A percentile compares a stretch with the other conserved stretches of the same genome.
These are phyloP conservation scores for Globisporangium solare DNA, from an alignment of 352 stramenopile species.

Conservation along the genomic window DNA sequence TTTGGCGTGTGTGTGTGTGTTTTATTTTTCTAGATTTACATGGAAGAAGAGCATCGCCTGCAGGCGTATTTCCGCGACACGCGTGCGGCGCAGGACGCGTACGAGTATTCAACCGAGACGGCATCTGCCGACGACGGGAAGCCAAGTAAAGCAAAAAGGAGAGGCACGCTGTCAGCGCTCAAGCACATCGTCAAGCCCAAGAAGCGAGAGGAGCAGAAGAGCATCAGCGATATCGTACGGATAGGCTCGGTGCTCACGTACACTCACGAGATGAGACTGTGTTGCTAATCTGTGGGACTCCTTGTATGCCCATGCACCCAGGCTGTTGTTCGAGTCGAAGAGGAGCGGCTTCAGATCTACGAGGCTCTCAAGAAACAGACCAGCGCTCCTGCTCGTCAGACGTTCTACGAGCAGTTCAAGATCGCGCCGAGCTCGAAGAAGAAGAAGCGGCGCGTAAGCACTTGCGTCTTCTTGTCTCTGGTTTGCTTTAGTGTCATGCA, in stretches of 20 bases:
- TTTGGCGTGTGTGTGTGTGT: background rate
- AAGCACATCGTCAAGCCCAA: slow-evolving; percentile 25
- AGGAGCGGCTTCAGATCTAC: slow-evolving; percentile 53
- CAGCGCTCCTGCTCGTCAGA: slow-evolving; percentile 23
- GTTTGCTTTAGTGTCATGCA: slow-evolving; percentile 27
- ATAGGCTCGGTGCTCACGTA: background rate
- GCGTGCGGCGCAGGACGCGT: slow-evolving; percentile 27
- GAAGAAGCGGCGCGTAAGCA: slow-evolving; percentile 63
- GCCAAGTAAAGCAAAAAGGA: slow-evolving; percentile 13
- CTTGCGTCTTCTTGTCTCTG: slow-evolving; percentile 18
- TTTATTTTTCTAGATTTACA: slow-evolving; percentile 37
- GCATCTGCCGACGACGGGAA: slow-evolving; percentile 16
- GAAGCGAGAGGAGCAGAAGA: slow-evolving; percentile 15
- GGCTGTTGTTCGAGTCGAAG: slow-evolving; percentile 46
- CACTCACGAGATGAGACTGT: background rate
- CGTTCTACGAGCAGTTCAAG: slow-evolving; percentile 69
- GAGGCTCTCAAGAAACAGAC: slow-evolving; percentile 49
- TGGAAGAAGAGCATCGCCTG: slow-evolving; percentile 57
- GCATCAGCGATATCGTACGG: slow-evolving; percentile 29
- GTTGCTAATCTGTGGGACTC: background rate
- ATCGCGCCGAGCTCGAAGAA: slow-evolving; percentile 47
- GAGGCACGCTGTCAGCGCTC: slow-evolving; percentile 16
- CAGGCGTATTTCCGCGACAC: slow-evolving; percentile 34
- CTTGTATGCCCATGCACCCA: slow-evolving; percentile 14
- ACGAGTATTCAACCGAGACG: slow-evolving; percentile 34